phyloP scores from a whole-genome alignment of 768 basidiomycete genomes.

The Xanthoconium stramineum region DNA sequence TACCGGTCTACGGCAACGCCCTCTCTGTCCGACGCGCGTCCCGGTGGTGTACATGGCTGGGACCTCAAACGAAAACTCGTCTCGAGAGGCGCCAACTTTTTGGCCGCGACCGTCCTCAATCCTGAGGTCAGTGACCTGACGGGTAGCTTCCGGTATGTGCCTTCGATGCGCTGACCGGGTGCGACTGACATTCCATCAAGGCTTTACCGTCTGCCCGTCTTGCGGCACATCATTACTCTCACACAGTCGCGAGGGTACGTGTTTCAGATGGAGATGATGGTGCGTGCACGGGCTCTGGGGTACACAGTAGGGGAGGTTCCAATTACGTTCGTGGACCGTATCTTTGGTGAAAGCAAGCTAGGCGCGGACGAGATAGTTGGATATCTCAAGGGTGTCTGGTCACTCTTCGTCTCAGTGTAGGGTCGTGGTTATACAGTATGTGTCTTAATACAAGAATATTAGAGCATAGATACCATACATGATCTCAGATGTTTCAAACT shows the following conservation, averaged over 20 bases:
- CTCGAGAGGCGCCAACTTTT: conserved; percentile 84
- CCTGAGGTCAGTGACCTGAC: conserved; percentile 90
- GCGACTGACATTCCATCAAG: conserved; percentile 33
- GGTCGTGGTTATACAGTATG: no score
- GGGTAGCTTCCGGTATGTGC: conserved; percentile 77
- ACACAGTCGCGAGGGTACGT: conserved; percentile 90
- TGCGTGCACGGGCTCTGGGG: conserved; percentile 77
- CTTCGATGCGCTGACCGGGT: not conserved
- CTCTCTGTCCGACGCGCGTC: conserved; percentile 50
- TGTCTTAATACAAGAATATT: not conserved
- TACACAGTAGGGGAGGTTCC: conserved; percentile 89
- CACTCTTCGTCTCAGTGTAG: conserved; percentile 63
- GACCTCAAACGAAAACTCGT: conserved; percentile 87
- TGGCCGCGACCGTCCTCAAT: conserved; percentile 79
- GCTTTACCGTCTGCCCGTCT: conserved; percentile 71
- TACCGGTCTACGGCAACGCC: conserved; percentile 68
- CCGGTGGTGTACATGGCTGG: conserved; percentile 92
- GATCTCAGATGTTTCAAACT: not conserved
- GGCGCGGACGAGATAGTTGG: conserved; percentile 85
- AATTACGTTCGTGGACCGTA: conserved; percentile 91
- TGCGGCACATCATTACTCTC: conserved; percentile 79
- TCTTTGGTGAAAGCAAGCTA: conserved; percentile 92
- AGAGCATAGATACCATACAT: not conserved
- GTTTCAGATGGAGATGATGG: conserved; percentile 99
- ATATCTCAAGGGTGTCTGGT: conserved; percentile 84